phyloP scores from a whole-genome alignment of 345 rosid genomes.

The Bruguiera sexangula region DNA sequence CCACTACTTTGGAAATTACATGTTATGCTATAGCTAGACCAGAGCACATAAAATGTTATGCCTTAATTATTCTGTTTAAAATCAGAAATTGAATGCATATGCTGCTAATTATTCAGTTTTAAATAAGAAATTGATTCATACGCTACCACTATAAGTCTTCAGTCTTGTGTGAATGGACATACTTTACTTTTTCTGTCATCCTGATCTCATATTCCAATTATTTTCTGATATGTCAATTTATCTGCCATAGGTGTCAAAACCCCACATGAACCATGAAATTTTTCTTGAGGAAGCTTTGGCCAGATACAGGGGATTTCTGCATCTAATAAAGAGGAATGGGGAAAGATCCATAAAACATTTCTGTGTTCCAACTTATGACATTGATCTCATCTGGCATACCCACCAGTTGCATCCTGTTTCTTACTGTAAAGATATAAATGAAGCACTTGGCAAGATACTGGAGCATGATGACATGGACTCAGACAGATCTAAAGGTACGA shows the following conservation, averaged over 20 bases:
- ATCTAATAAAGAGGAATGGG: constrained; percentile 70
- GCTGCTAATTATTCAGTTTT: too few species aligned
- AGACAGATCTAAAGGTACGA: constrained; percentile 83
- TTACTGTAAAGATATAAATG: constrained; percentile 62
- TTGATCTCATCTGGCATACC: constrained; percentile 97
- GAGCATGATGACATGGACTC: constrained; percentile 95
- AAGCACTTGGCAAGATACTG: constrained; percentile 63
- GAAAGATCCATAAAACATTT: constrained; percentile 61
- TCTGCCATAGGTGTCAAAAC: constrained; percentile 62
- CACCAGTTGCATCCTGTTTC: constrained; percentile 86
- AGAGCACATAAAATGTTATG: too few species aligned
- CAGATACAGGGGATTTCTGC: constrained; percentile 89
- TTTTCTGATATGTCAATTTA: constrained; percentile 2
- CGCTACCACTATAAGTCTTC: too few species aligned
- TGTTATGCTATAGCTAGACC: too few species aligned
- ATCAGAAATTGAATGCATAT: too few species aligned
- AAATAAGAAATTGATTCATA: too few species aligned
- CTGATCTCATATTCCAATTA: not conserved
- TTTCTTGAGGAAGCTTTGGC: constrained; percentile 79
- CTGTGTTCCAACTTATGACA: constrained; percentile 91
- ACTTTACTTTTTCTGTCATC: too few species aligned
- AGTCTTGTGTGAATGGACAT: too few species aligned
- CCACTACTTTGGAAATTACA: too few species aligned
- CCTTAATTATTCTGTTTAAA: too few species aligned
- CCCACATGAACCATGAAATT: constrained; percentile 53